Evolutionary conservation across 176 grass and related monocot species (phyloP).

Genomic region (Otatea glauca): DNA sequence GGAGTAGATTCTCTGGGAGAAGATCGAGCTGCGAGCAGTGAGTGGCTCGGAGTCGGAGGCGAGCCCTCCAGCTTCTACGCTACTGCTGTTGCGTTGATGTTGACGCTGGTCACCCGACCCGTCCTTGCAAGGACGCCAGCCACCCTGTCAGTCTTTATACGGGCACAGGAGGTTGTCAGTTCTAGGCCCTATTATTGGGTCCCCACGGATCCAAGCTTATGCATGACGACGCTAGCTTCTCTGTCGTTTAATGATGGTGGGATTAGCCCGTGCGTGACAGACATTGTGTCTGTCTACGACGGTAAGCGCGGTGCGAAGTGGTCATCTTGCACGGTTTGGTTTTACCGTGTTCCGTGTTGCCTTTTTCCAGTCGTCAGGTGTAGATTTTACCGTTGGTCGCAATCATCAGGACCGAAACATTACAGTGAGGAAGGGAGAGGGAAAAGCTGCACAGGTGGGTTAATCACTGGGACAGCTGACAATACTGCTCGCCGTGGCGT

Average conservation of each 20-base stretch:
- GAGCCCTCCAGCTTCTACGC: too few relatives aligned
- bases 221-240: neutral
- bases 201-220: conserved; percentile 29
- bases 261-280: neutral
- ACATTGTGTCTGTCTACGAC: neutral
- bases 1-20: neutral
- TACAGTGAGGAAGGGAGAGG: neutral
- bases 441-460: conserved; percentile 27
- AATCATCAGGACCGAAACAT: conserved; percentile 6
- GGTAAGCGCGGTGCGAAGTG: neutral
- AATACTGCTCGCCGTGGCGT: conserved; percentile 9
- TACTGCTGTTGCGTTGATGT: neutral
- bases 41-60: neutral
- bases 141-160: conserved; percentile 32
- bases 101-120: neutral
- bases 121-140: conserved; percentile 15
- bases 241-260: neutral
- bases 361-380: neutral
- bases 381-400: conserved; percentile 5
- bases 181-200: neutral
- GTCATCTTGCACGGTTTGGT: too few relatives aligned
- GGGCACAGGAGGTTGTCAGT: conserved; percentile 10
- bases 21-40: neutral
- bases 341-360: neutral
- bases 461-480: conserved; percentile 24